A percentile compares a stretch with the other conserved stretches of the same genome.
Conservation (phyloP, 2,329 filamentous ascomycete genomes). For the Aspergillus pseudoterreus region DNA sequence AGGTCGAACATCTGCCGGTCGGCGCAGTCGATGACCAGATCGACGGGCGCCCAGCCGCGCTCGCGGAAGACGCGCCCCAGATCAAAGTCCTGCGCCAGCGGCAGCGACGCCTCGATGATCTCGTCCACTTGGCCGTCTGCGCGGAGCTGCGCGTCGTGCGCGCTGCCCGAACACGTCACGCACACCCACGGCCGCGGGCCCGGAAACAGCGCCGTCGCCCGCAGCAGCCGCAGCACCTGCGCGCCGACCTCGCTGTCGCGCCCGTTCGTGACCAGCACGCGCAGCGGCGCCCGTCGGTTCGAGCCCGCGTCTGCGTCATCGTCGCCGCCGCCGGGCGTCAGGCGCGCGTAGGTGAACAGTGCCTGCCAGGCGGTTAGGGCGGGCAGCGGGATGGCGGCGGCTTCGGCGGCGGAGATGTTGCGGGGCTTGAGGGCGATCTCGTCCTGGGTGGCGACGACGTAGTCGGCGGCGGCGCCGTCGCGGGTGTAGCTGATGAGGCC, state of each 20-base stretch:
- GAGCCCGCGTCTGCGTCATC: slow-evolving; percentile 7
- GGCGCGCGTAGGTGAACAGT: slow-evolving; percentile 33
- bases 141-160: slow-evolving; percentile 21
- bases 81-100: slow-evolving; percentile 23
- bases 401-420: slow-evolving; percentile 33
- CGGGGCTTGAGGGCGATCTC: slow-evolving; percentile 37
- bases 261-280: slow-evolving; percentile 38
- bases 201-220: slow-evolving; percentile 31
- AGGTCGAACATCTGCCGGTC: slow-evolving; percentile 32
- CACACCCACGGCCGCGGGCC: slow-evolving; percentile 34
- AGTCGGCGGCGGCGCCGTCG: slow-evolving; percentile 42
- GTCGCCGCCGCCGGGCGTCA: slow-evolving; percentile 22
- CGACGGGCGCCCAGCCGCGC: slow-evolving; percentile 33
- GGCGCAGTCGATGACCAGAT: slow-evolving; percentile 40
- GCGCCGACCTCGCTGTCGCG: slow-evolving; percentile 34
- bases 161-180: slow-evolving; percentile 26
- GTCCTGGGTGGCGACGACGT: slow-evolving; percentile 33
- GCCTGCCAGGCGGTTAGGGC: slow-evolving; percentile 43
- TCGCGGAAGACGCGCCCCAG: slow-evolving; percentile 28
- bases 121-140: slow-evolving; percentile 30
- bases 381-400: slow-evolving; percentile 36
- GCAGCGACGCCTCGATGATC: slow-evolving; percentile 27
- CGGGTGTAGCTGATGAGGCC: slow-evolving; percentile 35
- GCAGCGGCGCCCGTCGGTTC: slow-evolving; percentile 11
- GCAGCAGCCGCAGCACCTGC: slow-evolving; percentile 36